phyloP scores from a whole-genome alignment of 805 yeast species.

The Yamadazyma sp. region DNA sequence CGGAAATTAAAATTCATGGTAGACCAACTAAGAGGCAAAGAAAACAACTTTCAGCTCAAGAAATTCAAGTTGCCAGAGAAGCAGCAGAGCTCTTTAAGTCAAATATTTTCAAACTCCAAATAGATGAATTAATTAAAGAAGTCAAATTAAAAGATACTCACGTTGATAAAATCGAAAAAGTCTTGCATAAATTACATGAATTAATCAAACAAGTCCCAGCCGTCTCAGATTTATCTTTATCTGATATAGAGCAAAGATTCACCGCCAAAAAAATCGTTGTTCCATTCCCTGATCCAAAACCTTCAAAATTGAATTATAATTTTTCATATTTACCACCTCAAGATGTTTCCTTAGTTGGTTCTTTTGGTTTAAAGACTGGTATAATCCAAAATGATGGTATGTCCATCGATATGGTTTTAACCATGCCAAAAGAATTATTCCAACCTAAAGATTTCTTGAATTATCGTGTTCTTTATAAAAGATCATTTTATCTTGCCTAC shows the following conservation, averaged over 20 bases:
- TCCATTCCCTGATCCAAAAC: slow-evolving; percentile 92
- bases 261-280: slow-evolving; percentile 53
- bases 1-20: slow-evolving; percentile 9
- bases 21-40: slow-evolving; percentile 33
- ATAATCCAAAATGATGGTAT: slow-evolving; percentile 60
- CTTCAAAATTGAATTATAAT: slow-evolving; percentile 66
- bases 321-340: slow-evolving; percentile 70
- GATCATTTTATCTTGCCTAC: slow-evolving; percentile 82
- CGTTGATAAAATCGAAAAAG: slow-evolving; percentile 64
- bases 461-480: slow-evolving; percentile 84
- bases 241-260: slow-evolving; percentile 58
- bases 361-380: slow-evolving; percentile 84
- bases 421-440: slow-evolving; percentile 75
- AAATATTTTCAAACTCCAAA: slow-evolving; percentile 90
- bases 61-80: slow-evolving; percentile 87
- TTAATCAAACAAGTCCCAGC: slow-evolving; percentile 64
- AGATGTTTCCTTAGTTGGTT: slow-evolving; percentile 77
- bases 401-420: slow-evolving; percentile 73
- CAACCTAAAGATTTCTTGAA: slow-evolving; percentile 88
- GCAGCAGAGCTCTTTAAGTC: slow-evolving; percentile 93
- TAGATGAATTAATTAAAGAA: slow-evolving; percentile 85
- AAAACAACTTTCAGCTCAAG: slow-evolving; percentile 61
- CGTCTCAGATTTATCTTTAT: slow-evolving; percentile 47
- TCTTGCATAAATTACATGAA: slow-evolving; percentile 69
- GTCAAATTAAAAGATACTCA: slow-evolving; percentile 70